These are phyloP conservation scores for Cryoendolithus antarcticus DNA, from an alignment of 2,329 filamentous ascomycete genomes.

Conservation along the genomic window DNA sequence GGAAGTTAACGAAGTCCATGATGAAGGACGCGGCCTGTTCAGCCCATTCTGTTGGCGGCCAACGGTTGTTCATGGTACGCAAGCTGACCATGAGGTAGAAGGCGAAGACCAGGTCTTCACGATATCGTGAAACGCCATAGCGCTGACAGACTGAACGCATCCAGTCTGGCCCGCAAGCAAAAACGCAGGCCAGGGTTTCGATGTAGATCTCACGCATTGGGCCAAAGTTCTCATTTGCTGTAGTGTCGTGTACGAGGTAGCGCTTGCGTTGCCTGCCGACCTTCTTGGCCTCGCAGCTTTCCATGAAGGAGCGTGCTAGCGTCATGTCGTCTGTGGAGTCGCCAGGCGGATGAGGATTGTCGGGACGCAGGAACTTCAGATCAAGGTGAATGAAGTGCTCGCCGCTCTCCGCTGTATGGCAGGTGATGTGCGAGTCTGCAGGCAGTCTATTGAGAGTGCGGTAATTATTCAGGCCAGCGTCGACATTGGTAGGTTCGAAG, in stretches of 20 bases:
- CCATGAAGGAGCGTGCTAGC: constrained; percentile 25
- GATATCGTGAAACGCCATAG: constrained; percentile 21
- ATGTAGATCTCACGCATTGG: constrained; percentile 30
- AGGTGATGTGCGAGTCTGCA: constrained; percentile 11
- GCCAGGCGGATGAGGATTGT: constrained; percentile 18
- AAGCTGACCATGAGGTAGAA: constrained; percentile 24
- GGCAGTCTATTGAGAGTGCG: constrained; percentile 19
- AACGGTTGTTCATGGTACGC: constrained; percentile 22
- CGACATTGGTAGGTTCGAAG: constrained; percentile 21
- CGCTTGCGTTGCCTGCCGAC: constrained; percentile 20
- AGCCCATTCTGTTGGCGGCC: constrained; percentile 18
- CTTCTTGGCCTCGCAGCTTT: constrained; percentile 20
- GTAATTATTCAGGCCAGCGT: constrained; percentile 23
- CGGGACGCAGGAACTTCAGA: constrained; percentile 27
- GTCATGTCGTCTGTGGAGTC: constrained; percentile 12
- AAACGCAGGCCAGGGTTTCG: constrained; percentile 29
- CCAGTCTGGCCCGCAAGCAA: constrained; percentile 29
- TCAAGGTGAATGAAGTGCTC: constrained; percentile 29
- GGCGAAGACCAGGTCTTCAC: constrained; percentile 18
- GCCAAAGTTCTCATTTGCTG: constrained; percentile 23
- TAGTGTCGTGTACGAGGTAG: constrained; percentile 18
- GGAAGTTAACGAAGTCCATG: constrained; percentile 24
- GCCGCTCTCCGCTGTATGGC: constrained; percentile 1
- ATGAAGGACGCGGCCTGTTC: constrained; percentile 20
- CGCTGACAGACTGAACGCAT: constrained; percentile 23